Base-by-base conservation (phyloP, 495 filamentous ascomycete species). In the Podospora tetraspora region DNA sequence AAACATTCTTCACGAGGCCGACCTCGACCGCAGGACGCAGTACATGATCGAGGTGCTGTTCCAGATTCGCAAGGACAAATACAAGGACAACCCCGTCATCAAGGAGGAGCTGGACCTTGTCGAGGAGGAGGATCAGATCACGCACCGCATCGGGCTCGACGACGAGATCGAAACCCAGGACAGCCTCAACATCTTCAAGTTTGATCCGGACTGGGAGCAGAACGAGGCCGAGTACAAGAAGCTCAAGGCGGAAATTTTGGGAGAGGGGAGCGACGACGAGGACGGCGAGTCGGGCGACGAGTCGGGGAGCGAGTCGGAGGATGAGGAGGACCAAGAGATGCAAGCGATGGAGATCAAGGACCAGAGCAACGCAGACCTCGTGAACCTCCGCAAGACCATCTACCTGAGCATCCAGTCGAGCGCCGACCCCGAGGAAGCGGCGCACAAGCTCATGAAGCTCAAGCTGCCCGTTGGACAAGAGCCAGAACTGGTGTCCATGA, bases 11-110 rank as follows among this genome's bases (percentile, higher is more conserved):
- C 93, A 98, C 78, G 96, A 98, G 76, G 92, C 92, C 43, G 92
- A 93, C 74, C 94, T 98, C 73, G 95, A 99, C 74, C 97, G 96
- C 80, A 84, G 95, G 67, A 92, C 94, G 32, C 95, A 98, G 80
- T 98, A 97, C 77, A 96, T 96, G 93, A 96, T 99, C 69, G 95
- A 99, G 76, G 94, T 97, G 10, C 81, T 99, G 65, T 98, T 99
- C 79, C 93, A 98, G 78, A 89, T 97, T 34, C 88, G 95, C 63
- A 98, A 97, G 78, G 95, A 98, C 77, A 89, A 90, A 62, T 99
- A 94, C 81, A 97, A 97, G 81, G 92, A 98, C 73, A 92, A 97
- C 69, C 92, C 87, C 8, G 89, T 92, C 1, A 85, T 99, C 73
- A 92, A 89, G 73, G 92, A 97, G 73, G 96, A 98, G 74, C 83